These are phyloP conservation scores for Desmodesmus armatus DNA, from an alignment of 139 green algal species.

Conservation along the genomic window DNA sequence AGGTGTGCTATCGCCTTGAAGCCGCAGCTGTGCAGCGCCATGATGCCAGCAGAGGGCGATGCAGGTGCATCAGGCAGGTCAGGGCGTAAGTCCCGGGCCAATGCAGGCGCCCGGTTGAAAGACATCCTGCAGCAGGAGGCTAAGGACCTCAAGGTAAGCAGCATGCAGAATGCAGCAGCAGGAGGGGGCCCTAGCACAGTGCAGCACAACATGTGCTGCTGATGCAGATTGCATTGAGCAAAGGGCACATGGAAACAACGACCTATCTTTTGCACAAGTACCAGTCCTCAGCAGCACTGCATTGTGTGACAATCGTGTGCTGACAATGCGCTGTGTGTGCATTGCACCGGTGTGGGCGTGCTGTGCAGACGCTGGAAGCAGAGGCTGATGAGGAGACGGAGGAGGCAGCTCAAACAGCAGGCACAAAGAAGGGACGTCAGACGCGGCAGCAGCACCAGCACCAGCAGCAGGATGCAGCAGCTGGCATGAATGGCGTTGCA, in stretches of 20 bases:
- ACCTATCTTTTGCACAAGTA: too few relatives aligned
- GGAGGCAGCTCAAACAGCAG: slow-evolving; percentile 11
- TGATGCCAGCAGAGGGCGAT: not conserved
- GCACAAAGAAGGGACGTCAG: slow-evolving; percentile 20
- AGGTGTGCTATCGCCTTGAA: too few relatives aligned
- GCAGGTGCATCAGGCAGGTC: not conserved
- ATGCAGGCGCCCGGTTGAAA: slow-evolving; percentile 13
- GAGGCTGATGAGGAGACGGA: slow-evolving; percentile 33
- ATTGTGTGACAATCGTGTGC: too few relatives aligned
- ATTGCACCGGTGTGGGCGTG: too few relatives aligned
- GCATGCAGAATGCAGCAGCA: not conserved
- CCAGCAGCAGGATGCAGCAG: not conserved
- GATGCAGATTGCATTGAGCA: too few relatives aligned
- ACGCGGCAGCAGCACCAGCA: not conserved
- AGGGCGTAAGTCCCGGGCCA: not conserved
- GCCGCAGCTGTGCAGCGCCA: not conserved
- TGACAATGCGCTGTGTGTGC: too few relatives aligned
- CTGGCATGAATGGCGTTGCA: too few relatives aligned
- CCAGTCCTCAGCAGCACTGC: too few relatives aligned
- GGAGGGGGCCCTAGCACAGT: too few relatives aligned
- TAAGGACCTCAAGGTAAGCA: slow-evolving; percentile 23
- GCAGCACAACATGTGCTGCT: too few relatives aligned
- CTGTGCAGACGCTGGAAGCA: slow-evolving; percentile 39
- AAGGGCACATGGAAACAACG: too few relatives aligned
- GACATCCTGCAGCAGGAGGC: slow-evolving; percentile 38